Conservation (phyloP, 225 moss, liverwort and hornwort species). For the Sphagnum tenellum region DNA sequence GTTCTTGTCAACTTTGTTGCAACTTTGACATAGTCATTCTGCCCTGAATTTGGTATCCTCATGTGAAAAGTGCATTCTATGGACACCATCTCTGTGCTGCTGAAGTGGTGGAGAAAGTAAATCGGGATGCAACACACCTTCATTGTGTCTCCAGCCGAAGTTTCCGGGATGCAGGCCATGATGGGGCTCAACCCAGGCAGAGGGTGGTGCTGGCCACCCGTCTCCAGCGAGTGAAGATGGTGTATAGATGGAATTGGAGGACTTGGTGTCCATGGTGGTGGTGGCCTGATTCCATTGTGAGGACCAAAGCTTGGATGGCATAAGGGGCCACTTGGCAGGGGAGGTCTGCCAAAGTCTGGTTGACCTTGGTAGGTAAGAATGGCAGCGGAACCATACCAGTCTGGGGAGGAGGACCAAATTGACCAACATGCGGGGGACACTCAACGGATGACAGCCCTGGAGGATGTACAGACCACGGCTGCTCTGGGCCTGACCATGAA, state of each 20-base stretch:
- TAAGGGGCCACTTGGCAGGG: not conserved
- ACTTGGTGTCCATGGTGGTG: conserved; percentile 1
- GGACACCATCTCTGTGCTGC: too few relatives aligned
- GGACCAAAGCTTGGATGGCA: not conserved
- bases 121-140: not conserved
- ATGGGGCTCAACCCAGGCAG: not conserved
- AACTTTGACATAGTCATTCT: too few relatives aligned
- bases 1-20: not conserved
- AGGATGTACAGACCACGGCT: too few relatives aligned
- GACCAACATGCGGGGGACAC: too few relatives aligned
- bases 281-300: not conserved
- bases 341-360: conserved; percentile 1
- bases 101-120: too few relatives aligned
- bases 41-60: too few relatives aligned
- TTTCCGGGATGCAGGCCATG: not conserved
- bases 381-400: not conserved
- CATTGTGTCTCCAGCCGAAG: not conserved
- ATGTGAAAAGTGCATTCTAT: too few relatives aligned
- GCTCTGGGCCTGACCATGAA: too few relatives aligned
- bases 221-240: not conserved
- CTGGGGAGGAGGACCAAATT: too few relatives aligned
- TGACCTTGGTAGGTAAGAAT: not conserved
- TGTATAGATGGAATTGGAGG: not conserved
- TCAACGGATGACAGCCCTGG: too few relatives aligned
- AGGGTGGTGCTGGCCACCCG: not conserved